phyloP scores from a whole-genome alignment of 108 stramenopile genomes.

The Tribonema minus region DNA sequence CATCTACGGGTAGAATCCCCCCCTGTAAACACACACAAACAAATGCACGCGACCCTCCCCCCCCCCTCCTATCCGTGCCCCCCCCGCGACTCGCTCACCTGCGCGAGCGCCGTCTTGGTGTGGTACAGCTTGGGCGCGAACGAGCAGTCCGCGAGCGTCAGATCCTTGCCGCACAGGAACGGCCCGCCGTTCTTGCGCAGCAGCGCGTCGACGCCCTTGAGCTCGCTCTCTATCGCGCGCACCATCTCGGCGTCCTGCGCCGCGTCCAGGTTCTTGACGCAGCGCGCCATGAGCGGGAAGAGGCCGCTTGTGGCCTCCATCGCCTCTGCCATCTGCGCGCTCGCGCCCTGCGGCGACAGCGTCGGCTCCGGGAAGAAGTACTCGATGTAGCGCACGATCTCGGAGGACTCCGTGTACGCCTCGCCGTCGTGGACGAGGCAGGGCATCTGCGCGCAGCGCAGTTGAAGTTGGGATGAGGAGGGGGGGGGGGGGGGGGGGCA shows the following conservation, averaged over 20 bases:
- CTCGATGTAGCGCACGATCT: constrained; percentile 32
- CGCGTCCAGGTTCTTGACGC: constrained; percentile 31
- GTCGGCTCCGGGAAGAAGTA: constrained; percentile 42
- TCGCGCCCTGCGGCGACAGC: constrained; percentile 12
- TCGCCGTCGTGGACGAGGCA: constrained; percentile 37
- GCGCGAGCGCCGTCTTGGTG: constrained; percentile 7
- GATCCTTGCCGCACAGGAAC: constrained; percentile 16
- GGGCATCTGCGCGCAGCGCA: too few species aligned
- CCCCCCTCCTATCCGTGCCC: too few species aligned
- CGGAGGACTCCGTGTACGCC: constrained; percentile 38
- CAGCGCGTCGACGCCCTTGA: constrained; percentile 13
- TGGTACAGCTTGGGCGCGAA: constrained; percentile 43
- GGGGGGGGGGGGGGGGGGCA: too few species aligned
- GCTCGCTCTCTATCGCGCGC: background rate
- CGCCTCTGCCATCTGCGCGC: constrained; percentile 5
- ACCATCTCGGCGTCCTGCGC: constrained; percentile 8
- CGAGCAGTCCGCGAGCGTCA: constrained; percentile 29
- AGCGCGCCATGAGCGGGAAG: constrained; percentile 15
- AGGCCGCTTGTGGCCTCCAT: constrained; percentile 26
- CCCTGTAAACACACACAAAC: too few species aligned
- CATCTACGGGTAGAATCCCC: too few species aligned
- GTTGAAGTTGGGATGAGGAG: too few species aligned
- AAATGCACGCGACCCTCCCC: too few species aligned
- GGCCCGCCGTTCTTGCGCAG: constrained; percentile 19
- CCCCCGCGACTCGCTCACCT: too few species aligned